phyloP scores from a whole-genome alignment of 257 asterid genomes.

The Nicotiana obtusifolia region DNA sequence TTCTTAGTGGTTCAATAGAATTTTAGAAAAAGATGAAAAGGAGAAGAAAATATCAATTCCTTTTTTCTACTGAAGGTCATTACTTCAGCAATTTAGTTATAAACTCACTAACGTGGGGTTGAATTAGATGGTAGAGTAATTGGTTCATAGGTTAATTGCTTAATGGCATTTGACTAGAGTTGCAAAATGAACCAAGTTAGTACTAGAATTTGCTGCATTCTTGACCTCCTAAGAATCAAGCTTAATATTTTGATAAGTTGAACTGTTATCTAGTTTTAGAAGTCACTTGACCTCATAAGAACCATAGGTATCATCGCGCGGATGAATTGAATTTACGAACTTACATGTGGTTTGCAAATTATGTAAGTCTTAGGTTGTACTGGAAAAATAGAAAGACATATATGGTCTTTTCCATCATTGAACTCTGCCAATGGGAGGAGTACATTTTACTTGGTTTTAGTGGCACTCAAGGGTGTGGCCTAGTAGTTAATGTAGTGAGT shows the following conservation, averaged over 20 bases:
- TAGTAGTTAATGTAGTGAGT: background rate
- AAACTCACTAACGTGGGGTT: background rate
- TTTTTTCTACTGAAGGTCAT: background rate
- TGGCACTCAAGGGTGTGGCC: background rate
- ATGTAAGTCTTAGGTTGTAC: background rate
- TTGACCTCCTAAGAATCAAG: background rate
- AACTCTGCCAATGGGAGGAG: background rate
- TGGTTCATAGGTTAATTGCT: background rate
- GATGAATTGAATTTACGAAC: too few relatives aligned
- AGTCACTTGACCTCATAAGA: background rate
- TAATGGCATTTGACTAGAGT: background rate
- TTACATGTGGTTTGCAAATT: background rate
- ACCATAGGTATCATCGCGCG: too few relatives aligned
- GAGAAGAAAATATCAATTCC: background rate
- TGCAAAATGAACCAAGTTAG: background rate
- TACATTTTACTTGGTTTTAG: background rate
- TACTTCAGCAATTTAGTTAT: background rate
- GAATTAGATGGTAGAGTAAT: background rate
- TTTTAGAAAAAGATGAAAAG: background rate
- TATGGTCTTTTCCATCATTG: background rate
- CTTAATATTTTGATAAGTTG: background rate
- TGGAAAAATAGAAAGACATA: background rate
- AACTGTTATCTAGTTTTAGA: background rate
- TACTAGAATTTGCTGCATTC: background rate
- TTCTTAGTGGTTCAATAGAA: background rate